Base-by-base conservation (phyloP, 129 eudicot species). In the Tanacetum coccineum region DNA sequence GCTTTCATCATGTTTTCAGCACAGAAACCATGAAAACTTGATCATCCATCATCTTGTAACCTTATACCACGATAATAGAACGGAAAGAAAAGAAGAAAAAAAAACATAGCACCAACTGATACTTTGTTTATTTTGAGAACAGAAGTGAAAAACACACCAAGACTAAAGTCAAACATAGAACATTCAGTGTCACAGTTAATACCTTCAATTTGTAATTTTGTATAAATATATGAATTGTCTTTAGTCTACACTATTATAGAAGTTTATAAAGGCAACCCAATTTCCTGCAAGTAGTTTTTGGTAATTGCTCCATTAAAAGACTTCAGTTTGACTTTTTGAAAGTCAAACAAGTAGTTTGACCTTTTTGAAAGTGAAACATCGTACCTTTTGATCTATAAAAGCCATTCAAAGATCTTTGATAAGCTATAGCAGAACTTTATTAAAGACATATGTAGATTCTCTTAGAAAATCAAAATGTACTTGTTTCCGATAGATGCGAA, bases 1-100 rank as follows among this genome's bases (percentile, higher is more conserved):
- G 88, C 96, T 13, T 93, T 93, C 70, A 93, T 93, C 67, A 88
- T 93, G 83, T 93, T 93, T 71, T 82, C 98, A 70, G 98, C 96
- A 64, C 96, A 88, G 71, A 88, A 93, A 76, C 84, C 87, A 44
- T 91, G 36, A n/a, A n/a, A n/a, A n/a, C n/a, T n/a, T n/a, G 12
- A 4, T 25, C 17, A 45, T n/a, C 18, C 63, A 59, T 21, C 19
- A 15, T 17, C 46, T 59, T 18, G 44, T 59, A 36, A 32, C 21
- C 49, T 21, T 7, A 47, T 17, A 40, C 3, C 48, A 22, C 59
- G 18, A 20, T 18, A 7, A 17, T 13, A 59, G 49, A 6, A 1
- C 40, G 9, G 40, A 32, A 32, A 6, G 4, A 6, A 6, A n/a
- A n/a, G n/a, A 6, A 36, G 42, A 36, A 36, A 2, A 6, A 36